A percentile compares a stretch with the other conserved stretches of the same genome.
phyloP scores from a whole-genome alignment of 2,329 filamentous ascomycete species.

The Beauveria bassiana region DNA sequence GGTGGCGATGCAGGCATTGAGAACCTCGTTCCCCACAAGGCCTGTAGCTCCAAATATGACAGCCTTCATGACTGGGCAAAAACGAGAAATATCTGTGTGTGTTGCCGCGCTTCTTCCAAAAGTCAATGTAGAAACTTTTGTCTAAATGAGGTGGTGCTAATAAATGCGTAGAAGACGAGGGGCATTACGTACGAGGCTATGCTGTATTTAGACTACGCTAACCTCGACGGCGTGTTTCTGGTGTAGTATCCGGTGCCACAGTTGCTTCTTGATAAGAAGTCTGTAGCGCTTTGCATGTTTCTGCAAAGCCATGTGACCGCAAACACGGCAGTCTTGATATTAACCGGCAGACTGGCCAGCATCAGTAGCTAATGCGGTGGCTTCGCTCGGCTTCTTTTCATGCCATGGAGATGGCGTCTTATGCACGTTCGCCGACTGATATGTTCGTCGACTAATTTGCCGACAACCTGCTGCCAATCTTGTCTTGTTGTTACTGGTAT shows the following conservation, averaged over 20 bases:
- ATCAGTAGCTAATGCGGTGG: background rate
- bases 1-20: conserved; percentile 42
- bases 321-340: background rate
- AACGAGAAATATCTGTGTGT: background rate
- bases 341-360: background rate
- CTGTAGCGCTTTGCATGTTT: background rate
- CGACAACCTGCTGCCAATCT: too few relatives aligned
- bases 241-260: background rate
- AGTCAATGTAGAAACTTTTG: background rate
- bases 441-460: too few relatives aligned
- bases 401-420: background rate
- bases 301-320: background rate
- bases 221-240: background rate
- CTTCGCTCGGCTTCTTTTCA: background rate
- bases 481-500: background rate
- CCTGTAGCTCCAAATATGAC: conserved; percentile 53
- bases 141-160: background rate
- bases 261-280: background rate
- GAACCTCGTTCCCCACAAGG: conserved; percentile 45
- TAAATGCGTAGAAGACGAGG: background rate
- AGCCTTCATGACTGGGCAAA: conserved; percentile 43
- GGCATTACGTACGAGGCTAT: background rate
- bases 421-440: background rate
- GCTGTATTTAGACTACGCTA: background rate
- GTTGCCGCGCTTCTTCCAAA: background rate